A percentile compares a stretch with the other conserved stretches of the same genome.
Evolutionary conservation across 805 yeast species (phyloP).

Genomic region (Cyberlindnera euphorbiae): DNA sequence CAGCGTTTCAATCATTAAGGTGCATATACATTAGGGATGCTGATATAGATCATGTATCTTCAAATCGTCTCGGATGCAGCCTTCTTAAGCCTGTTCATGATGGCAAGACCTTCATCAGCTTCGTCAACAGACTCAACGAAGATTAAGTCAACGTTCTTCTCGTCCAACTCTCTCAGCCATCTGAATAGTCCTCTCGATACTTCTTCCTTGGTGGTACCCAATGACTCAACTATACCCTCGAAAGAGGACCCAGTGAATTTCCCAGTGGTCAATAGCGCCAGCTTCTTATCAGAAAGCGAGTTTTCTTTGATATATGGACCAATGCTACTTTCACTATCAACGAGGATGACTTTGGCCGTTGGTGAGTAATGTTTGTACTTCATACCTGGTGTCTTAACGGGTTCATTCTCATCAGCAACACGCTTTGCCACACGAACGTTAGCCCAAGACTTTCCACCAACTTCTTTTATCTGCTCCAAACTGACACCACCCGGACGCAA

Average conservation of each 20-base stretch:
- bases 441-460: slow-evolving; percentile 69
- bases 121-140: slow-evolving; percentile 82
- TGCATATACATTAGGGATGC: too few species aligned
- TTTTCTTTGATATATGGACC: slow-evolving; percentile 28
- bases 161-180: slow-evolving; percentile 71
- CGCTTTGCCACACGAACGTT: slow-evolving; percentile 58
- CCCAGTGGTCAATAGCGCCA: slow-evolving; percentile 50
- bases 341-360: slow-evolving; percentile 69
- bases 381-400: slow-evolving; percentile 95
- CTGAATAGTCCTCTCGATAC: slow-evolving; percentile 76
- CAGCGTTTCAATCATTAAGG: too few species aligned
- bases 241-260: slow-evolving; percentile 18
- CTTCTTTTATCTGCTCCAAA: slow-evolving; percentile 60
- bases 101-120: slow-evolving; percentile 80
- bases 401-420: slow-evolving; percentile 60
- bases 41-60: too few species aligned
- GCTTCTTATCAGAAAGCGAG: slow-evolving; percentile 25
- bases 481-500: slow-evolving; percentile 94
- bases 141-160: slow-evolving; percentile 54
- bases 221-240: slow-evolving; percentile 24
- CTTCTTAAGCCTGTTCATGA: slow-evolving; percentile 85
- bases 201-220: slow-evolving; percentile 45
- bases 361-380: slow-evolving; percentile 96
- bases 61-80: slow-evolving; percentile 63
- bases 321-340: slow-evolving; percentile 36